These are phyloP conservation scores for Colletotrichum navitas DNA, from an alignment of 2,329 filamentous ascomycete genomes.

Conservation along the genomic window DNA sequence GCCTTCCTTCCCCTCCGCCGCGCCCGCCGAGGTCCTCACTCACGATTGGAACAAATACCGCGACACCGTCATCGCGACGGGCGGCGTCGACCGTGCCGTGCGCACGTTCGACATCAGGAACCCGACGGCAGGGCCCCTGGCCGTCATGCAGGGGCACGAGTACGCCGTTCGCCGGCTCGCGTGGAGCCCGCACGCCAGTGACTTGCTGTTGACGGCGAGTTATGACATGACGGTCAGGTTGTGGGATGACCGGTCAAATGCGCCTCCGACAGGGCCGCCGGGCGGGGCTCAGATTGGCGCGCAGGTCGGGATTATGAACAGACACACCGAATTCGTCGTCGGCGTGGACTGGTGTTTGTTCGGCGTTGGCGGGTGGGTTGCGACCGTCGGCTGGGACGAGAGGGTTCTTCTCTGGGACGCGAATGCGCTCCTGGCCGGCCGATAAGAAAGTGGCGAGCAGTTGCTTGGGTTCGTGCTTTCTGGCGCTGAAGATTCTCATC, in stretches of 20 bases:
- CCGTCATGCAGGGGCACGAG: conserved; percentile 85
- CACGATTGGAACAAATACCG: conserved; percentile 99
- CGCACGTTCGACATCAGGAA: conserved; percentile 92
- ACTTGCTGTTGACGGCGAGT: conserved; percentile 87
- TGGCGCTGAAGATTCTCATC: neutral
- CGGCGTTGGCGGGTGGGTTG: conserved; percentile 94
- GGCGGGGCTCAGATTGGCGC: conserved; percentile 66
- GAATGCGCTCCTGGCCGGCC: conserved; percentile 57
- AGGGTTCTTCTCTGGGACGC: conserved; percentile 93
- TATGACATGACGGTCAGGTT: conserved; percentile 98
- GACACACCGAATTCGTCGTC: conserved; percentile 95
- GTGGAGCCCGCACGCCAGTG: conserved; percentile 94
- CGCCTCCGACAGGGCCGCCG: conserved; percentile 52
- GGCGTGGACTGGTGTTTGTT: conserved; percentile 99
- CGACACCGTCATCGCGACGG: conserved; percentile 85
- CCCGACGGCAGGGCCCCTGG: conserved; percentile 77
- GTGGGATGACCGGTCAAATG: conserved; percentile 81
- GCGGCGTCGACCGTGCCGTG: conserved; percentile 87
- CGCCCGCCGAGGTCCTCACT: conserved; percentile 85
- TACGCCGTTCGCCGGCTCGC: conserved; percentile 89
- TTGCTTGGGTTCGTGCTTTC: neutral
- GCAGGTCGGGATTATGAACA: conserved; percentile 88
- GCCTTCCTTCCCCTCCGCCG: conserved; percentile 56
- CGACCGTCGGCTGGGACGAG: conserved; percentile 95
- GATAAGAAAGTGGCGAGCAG: conserved; percentile 24